Evolutionary conservation across 345 rosid genomes (phyloP), one percentile per base, ranked within the genome.

Genomic region (Cardamine chenopodiifolia): DNA sequence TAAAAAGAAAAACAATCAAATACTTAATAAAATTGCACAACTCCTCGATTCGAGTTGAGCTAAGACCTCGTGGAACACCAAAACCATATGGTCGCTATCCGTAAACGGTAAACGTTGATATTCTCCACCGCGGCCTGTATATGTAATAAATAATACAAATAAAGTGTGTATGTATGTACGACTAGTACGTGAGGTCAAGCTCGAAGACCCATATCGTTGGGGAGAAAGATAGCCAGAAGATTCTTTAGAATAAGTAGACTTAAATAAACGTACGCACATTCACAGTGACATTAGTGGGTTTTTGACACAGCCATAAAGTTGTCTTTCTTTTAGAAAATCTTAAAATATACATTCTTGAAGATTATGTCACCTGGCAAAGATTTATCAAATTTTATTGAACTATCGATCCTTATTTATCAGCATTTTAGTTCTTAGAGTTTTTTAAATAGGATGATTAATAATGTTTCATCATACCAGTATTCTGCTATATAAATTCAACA

Each of bases 141-240:
- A 44, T 12, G 12, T 68, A 56, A 56, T 13, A 39, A 55, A 56
- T 17, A 44, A 12, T 39, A 28, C 12, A 55, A 40, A 26, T 19
- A 12, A 56, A 40, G 20, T 66, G 13, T 3, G 17, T 6, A 23
- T 32, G 54, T 18, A 19, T 29, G 29, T 28, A 28, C 8, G 31
- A 56, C 47, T 31, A 26, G 18, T 32, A 50, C 3, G 32, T 14
- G 39, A 54, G 62, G 48, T 50, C 60, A 66, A 66, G 8, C 47
- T 68, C 37, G 17, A 25, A 23, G 12, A 39, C 62, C 72, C 62
- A 54, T 62, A 54, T 23, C 26, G 42, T 68, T 55, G 35, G 57
- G 71, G 56, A 35, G 28, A 44, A 54, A 31, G 31, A 25, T 35
- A 44, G 47, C 48, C 34, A 31, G 10, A 22, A 11, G 71, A 11